These are phyloP conservation scores for Fusarium pilosicola DNA, from an alignment of 2,329 filamentous ascomycete species.

Conservation along the genomic window DNA sequence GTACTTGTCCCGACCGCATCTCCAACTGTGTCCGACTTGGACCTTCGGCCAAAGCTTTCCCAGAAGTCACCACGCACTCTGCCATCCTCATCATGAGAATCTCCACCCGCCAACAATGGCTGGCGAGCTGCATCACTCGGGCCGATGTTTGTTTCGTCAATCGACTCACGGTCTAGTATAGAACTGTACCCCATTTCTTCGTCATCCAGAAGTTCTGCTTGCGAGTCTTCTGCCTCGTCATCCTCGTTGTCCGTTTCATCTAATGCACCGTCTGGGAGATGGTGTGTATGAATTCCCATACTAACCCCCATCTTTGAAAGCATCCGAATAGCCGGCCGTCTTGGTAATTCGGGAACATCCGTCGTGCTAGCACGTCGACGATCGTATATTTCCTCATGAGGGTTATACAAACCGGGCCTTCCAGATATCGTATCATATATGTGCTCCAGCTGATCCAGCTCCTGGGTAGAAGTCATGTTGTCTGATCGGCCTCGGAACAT, in stretches of 20 bases:
- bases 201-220: constrained; percentile 45
- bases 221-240: constrained; percentile 47
- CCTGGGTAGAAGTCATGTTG: constrained; percentile 54
- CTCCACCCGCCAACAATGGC: constrained; percentile 36
- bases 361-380: constrained; percentile 61
- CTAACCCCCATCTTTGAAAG: constrained; percentile 69
- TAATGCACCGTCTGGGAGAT: constrained; percentile 71
- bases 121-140: constrained; percentile 24
- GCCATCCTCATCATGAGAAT: constrained; percentile 7
- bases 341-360: constrained; percentile 70
- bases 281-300: constrained; percentile 80
- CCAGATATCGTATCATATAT: constrained; percentile 57
- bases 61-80: constrained; percentile 29
- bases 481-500: constrained; percentile 57
- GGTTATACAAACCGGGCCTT: constrained; percentile 56
- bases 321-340: constrained; percentile 64
- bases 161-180: constrained; percentile 40
- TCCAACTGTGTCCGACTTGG: constrained; percentile 12
- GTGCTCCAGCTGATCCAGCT: constrained; percentile 55
- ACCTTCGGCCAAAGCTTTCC: constrained; percentile 22
- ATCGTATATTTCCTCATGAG: constrained; percentile 49
- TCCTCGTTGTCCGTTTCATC: constrained; percentile 50
- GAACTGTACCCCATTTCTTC: constrained; percentile 43
- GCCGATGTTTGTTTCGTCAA: constrained; percentile 43
- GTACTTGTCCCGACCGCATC: constrained; percentile 34